These are phyloP conservation scores for Yamadazyma diospyri DNA, from an alignment of 1,139 yeast genomes.

Conservation along the genomic window DNA sequence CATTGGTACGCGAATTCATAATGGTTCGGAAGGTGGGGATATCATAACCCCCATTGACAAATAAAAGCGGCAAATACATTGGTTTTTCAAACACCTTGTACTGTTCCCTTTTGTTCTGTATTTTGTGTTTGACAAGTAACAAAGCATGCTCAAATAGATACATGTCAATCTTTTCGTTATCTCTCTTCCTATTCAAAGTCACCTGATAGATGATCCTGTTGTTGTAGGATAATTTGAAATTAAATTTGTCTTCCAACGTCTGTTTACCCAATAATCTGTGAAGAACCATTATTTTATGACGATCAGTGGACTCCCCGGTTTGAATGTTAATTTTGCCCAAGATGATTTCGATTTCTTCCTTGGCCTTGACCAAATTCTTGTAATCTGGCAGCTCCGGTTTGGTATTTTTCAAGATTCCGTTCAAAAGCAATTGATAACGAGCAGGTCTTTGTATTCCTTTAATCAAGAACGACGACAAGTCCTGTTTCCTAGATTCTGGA, in stretches of 20 bases:
- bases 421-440: slow-evolving; percentile 80
- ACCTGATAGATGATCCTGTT: slow-evolving; percentile 81
- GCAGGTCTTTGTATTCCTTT: slow-evolving; percentile 97
- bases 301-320: slow-evolving; percentile 92
- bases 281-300: slow-evolving; percentile 83
- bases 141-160: slow-evolving; percentile 87
- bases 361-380: slow-evolving; percentile 67
- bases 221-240: slow-evolving; percentile 75
- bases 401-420: slow-evolving; percentile 81
- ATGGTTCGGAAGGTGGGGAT: slow-evolving; percentile 59
- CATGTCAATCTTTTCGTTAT: slow-evolving; percentile 76
- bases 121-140: slow-evolving; percentile 79
- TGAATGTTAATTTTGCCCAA: slow-evolving; percentile 81
- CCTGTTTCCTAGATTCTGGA: slow-evolving; percentile 87
- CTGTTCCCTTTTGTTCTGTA: slow-evolving; percentile 86
- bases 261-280: slow-evolving; percentile 80
- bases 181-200: slow-evolving; percentile 61
- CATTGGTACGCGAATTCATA: slow-evolving; percentile 31
- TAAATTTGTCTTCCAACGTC: slow-evolving; percentile 57
- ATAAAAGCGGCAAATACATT: slow-evolving; percentile 80
- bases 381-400: slow-evolving; percentile 72
- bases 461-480: slow-evolving; percentile 86
- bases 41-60: slow-evolving; percentile 74
- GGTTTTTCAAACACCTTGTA: slow-evolving; percentile 92
- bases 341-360: slow-evolving; percentile 71